A percentile compares a stretch with the other conserved stretches of the same genome.
Evolutionary conservation across 2,329 filamentous ascomycete genomes (phyloP).

Genomic region (Botrytis sinoallii): DNA sequence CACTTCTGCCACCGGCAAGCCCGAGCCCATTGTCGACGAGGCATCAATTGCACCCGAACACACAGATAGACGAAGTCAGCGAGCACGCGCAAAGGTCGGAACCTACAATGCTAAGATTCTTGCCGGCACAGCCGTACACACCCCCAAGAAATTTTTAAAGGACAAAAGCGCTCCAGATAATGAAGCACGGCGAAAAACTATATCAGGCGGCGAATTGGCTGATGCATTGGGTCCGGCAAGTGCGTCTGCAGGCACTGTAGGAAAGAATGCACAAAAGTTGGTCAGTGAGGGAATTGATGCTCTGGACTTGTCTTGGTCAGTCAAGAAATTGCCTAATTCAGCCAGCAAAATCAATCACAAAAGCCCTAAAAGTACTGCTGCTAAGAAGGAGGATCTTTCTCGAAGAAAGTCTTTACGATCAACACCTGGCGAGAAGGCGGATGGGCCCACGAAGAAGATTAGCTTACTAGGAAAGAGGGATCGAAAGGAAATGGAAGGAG

Average conservation of each 20-base stretch:
- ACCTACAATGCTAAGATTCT: slow-evolving; percentile 67
- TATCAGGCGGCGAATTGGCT: slow-evolving; percentile 42
- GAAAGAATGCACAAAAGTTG: slow-evolving; percentile 33
- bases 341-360: slow-evolving; percentile 31
- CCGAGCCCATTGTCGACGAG: slow-evolving; percentile 25
- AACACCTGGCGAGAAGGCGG: slow-evolving; percentile 42
- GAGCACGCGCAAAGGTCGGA: slow-evolving; percentile 53
- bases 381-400: slow-evolving; percentile 33
- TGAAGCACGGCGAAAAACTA: slow-evolving; percentile 44
- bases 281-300: slow-evolving; percentile 46
- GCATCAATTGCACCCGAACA: slow-evolving; percentile 17
- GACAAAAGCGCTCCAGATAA: slow-evolving; percentile 34
- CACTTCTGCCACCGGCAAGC: slow-evolving; percentile 44
- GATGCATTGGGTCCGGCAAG: slow-evolving; percentile 36
- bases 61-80: slow-evolving; percentile 49
- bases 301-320: slow-evolving; percentile 46
- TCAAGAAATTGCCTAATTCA: slow-evolving; percentile 40
- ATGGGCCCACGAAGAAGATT: slow-evolving; percentile 46
- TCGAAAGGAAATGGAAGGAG: slow-evolving; percentile 49
- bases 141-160: slow-evolving; percentile 42
- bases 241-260: slow-evolving; percentile 28
- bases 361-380: slow-evolving; percentile 35
- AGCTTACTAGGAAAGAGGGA: slow-evolving; percentile 60
- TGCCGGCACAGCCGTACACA: slow-evolving; percentile 59
- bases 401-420: slow-evolving; percentile 43